Evolutionary conservation across 345 rosid genomes (phyloP).

Genomic region (Clarkia xantiana): DNA sequence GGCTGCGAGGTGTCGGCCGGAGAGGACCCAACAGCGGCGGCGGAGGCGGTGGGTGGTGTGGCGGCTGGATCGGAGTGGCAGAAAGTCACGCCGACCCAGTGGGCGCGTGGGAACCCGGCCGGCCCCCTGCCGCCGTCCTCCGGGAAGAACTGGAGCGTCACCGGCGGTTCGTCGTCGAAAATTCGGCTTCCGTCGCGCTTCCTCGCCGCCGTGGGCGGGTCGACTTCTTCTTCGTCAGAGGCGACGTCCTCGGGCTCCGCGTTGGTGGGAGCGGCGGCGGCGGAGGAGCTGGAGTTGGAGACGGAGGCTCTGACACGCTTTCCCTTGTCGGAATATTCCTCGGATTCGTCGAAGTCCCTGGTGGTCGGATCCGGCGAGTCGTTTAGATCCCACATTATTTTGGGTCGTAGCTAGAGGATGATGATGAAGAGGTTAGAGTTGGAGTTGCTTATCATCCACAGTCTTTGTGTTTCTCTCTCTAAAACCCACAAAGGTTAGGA

Average conservation of each 20-base stretch:
- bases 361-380: slow-evolving; percentile 37
- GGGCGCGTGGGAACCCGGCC: slow-evolving; percentile 43
- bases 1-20: slow-evolving; percentile 36
- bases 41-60: slow-evolving; percentile 15
- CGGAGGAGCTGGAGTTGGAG: slow-evolving; percentile 79
- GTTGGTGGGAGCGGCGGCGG: background rate
- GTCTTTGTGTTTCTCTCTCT: background rate
- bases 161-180: slow-evolving; percentile 40
- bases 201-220: slow-evolving; percentile 53
- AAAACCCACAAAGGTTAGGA: background rate
- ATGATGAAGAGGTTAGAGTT: no score
- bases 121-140: slow-evolving; percentile 19
- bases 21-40: background rate
- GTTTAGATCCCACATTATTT: slow-evolving; percentile 73
- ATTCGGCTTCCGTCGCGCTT: slow-evolving; percentile 35
- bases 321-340: slow-evolving; percentile 40
- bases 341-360: slow-evolving; percentile 31
- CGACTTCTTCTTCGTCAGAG: slow-evolving; percentile 62
- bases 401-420: background rate
- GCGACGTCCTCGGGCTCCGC: slow-evolving; percentile 61
- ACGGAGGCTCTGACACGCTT: slow-evolving; percentile 46
- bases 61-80: slow-evolving; percentile 40
- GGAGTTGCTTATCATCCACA: no score
- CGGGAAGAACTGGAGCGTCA: slow-evolving; percentile 83
- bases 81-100: slow-evolving; percentile 55